phyloP scores from a whole-genome alignment of 768 basidiomycete species.

The Leccinellum rugosiceps region DNA sequence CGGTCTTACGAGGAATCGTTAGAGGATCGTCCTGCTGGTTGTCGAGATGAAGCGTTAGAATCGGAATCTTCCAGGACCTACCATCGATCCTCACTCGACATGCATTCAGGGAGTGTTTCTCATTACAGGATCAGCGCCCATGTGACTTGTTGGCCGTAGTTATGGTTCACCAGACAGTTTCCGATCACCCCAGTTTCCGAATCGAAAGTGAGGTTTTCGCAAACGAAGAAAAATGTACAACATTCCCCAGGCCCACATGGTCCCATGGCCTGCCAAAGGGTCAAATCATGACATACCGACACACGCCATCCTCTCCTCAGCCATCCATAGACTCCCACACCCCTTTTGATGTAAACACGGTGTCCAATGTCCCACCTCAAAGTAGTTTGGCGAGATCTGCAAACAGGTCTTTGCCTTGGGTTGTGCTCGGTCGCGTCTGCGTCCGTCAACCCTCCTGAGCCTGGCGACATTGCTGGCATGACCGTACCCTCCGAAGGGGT shows the following conservation, averaged over 20 bases:
- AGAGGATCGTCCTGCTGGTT: too few species aligned
- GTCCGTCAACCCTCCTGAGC: conserved; percentile 12
- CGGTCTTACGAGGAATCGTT: background rate
- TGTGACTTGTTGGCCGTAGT: background rate
- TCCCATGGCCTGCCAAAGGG: background rate
- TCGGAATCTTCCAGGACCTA: too few species aligned
- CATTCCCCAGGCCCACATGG: background rate
- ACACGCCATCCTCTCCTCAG: too few species aligned
- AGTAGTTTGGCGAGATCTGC: conserved; percentile 82
- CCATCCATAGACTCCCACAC: too few species aligned
- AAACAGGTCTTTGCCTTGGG: conserved; percentile 71
- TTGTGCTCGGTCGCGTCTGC: conserved; percentile 19
- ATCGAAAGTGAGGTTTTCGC: conserved; percentile 8
- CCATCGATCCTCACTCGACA: too few species aligned
- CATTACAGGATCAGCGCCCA: background rate
- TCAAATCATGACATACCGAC: background rate
- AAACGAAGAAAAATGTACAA: conserved; percentile 8
- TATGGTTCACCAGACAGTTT: background rate
- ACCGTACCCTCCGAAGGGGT: conserved; percentile 4
- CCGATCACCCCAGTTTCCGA: background rate
- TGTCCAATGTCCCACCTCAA: conserved; percentile 28
- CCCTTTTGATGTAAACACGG: background rate
- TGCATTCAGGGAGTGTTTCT: too few species aligned
- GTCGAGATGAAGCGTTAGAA: too few species aligned
- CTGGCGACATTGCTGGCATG: conserved; percentile 13